Evolutionary conservation across 352 stramenopile genomes (phyloP).

Genomic region (Pythium phragmitis): DNA sequence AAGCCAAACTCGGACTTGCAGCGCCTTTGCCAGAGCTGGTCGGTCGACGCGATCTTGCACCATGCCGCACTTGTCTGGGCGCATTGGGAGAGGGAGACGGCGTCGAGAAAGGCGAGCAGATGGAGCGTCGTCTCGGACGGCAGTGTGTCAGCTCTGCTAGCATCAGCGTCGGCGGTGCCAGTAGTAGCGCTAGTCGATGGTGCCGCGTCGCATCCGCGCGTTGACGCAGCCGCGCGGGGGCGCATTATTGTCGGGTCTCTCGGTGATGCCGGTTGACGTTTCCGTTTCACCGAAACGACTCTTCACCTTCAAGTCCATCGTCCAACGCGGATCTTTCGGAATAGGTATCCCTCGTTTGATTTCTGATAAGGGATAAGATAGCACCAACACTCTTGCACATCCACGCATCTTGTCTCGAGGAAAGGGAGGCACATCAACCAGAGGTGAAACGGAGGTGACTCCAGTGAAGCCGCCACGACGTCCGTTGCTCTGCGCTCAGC

Average conservation of each 20-base stretch:
- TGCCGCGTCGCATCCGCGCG: neutral
- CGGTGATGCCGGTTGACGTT: conserved; percentile 3
- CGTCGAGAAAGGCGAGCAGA: conserved; percentile 25
- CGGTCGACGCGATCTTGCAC: conserved; percentile 12
- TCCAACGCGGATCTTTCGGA: neutral
- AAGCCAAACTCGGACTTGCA: conserved; percentile 26
- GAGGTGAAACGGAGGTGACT: neutral
- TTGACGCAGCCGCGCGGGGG: neutral
- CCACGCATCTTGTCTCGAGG: neutral
- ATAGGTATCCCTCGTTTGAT: neutral
- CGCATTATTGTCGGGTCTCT: conserved; percentile 2
- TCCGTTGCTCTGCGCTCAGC: neutral
- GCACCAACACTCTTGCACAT: conserved; percentile 1
- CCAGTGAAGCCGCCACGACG: neutral
- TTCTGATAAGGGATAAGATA: neutral
- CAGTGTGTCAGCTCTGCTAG: conserved; percentile 5
- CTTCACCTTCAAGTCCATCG: neutral
- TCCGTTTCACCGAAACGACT: conserved; percentile 1
- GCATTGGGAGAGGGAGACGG: conserved; percentile 24
- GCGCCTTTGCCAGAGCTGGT: conserved; percentile 19
- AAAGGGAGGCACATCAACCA: neutral
- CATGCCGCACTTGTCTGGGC: conserved; percentile 17
- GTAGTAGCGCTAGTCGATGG: neutral
- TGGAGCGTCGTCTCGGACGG: conserved; percentile 24
- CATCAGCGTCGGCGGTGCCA: neutral